These are phyloP conservation scores for Anastatica hierochuntica DNA, from an alignment of 345 rosid genomes.

Conservation along the genomic window DNA sequence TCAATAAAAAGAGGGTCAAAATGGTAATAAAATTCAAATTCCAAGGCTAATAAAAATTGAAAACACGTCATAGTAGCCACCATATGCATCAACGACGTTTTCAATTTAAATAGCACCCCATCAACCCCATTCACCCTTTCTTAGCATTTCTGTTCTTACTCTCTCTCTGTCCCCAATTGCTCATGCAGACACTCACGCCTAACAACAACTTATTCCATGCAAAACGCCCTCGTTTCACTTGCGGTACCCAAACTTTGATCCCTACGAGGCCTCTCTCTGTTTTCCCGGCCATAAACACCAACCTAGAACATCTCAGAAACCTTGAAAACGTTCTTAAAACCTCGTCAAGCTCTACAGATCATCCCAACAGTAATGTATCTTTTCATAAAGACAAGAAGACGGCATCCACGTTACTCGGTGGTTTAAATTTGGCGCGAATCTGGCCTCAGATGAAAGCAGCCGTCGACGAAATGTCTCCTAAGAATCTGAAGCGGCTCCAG, in stretches of 20 bases:
- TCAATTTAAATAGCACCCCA: slow-evolving; percentile 14
- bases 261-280: slow-evolving; percentile 13
- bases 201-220: slow-evolving; percentile 33
- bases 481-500: slow-evolving; percentile 55
- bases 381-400: slow-evolving; percentile 14
- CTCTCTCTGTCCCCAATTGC: background rate
- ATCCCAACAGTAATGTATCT: background rate
- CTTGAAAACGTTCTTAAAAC: slow-evolving; percentile 41
- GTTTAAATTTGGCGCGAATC: slow-evolving; percentile 47
- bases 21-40: slow-evolving; percentile 9
- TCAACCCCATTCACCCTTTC: background rate
- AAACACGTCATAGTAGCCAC: slow-evolving; percentile 10
- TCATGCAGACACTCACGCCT: slow-evolving; percentile 52
- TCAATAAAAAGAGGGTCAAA: slow-evolving; percentile 14
- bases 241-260: slow-evolving; percentile 36
- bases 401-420: slow-evolving; percentile 31
- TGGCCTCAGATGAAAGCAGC: slow-evolving; percentile 86
- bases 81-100: background rate
- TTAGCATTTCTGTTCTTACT: background rate
- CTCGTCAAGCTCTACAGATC: background rate
- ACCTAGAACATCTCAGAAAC: slow-evolving; percentile 36
- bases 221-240: slow-evolving; percentile 38
- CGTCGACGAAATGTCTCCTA: slow-evolving; percentile 80
- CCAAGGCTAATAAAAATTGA: too few relatives aligned
- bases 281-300: background rate